Conservation (phyloP, 2,329 filamentous ascomycete species). For the Colletotrichum brevisporum region DNA sequence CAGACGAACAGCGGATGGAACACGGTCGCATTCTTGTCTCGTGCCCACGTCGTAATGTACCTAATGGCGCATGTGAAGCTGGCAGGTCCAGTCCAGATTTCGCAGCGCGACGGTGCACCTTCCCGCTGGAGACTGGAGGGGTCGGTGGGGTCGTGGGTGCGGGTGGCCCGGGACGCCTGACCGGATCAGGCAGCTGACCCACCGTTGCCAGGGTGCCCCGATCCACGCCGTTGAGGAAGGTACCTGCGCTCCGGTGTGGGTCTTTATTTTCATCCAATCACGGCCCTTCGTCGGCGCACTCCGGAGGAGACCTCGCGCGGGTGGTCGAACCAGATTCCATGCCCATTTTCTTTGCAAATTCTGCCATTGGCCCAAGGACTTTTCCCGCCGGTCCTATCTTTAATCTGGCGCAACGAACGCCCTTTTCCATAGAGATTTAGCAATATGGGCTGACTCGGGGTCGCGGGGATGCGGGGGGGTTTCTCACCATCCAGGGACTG, state of each 20-base stretch:
- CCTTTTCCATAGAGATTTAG: not conserved
- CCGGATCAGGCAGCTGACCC: conserved; percentile 32
- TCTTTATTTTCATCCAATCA: conserved; percentile 16
- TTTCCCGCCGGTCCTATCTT: not conserved
- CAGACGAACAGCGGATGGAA: conserved; percentile 11
- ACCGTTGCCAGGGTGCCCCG: not conserved
- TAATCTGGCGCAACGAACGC: not conserved
- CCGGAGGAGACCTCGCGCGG: conserved; percentile 21
- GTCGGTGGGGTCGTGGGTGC: not conserved
- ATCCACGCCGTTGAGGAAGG: conserved; percentile 29
- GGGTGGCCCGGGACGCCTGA: conserved; percentile 31
- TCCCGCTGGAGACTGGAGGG: conserved; percentile 4
- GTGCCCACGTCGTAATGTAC: not conserved
- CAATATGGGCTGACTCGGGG: conserved; percentile 32
- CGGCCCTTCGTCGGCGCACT: conserved; percentile 11
- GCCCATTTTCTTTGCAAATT: conserved; percentile 9
- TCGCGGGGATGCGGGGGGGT: conserved; percentile 21
- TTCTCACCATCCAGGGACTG: not conserved
- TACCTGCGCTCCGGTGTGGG: conserved; percentile 2
- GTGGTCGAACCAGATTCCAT: conserved; percentile 20
- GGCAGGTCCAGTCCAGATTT: conserved; percentile 14
- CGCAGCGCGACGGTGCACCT: not conserved
- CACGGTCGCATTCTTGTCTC: not conserved
- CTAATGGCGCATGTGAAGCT: conserved; percentile 28
- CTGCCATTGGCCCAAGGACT: conserved; percentile 15